These are phyloP conservation scores for Discostella stelligera DNA, from an alignment of 352 stramenopile species.

Conservation along the genomic window DNA sequence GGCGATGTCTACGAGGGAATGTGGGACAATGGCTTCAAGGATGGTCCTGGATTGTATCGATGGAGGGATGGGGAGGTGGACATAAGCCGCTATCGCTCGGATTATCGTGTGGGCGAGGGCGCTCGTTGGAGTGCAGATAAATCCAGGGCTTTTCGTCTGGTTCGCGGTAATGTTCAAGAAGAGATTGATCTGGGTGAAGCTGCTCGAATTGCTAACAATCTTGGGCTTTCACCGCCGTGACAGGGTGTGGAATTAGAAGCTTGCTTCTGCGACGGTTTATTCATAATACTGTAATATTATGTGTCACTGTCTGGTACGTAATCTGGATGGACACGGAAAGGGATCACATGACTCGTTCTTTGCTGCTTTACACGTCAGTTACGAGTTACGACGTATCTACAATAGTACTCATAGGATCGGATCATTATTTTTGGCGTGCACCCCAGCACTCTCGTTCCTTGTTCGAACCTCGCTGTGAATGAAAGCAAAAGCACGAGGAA, in stretches of 20 bases:
- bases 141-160: slow-evolving; percentile 36
- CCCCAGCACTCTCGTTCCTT: too few species aligned
- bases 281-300: background rate
- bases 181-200: slow-evolving; percentile 47
- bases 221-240: slow-evolving; percentile 37
- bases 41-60: slow-evolving; percentile 39
- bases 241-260: background rate
- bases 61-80: slow-evolving; percentile 52
- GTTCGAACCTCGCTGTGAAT: too few species aligned
- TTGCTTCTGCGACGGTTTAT: background rate
- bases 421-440: too few species aligned
- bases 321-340: too few species aligned
- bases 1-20: slow-evolving; percentile 44
- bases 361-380: too few species aligned
- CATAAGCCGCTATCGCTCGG: slow-evolving; percentile 43
- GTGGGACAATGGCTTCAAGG: slow-evolving; percentile 45
- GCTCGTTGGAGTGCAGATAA: slow-evolving; percentile 44
- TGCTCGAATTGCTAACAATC: slow-evolving; percentile 37
- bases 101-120: slow-evolving; percentile 48
- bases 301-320: background rate
- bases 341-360: too few species aligned
- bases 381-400: too few species aligned
- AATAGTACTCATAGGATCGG: too few species aligned
- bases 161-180: slow-evolving; percentile 50
- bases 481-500: too few species aligned